phyloP scores from a whole-genome alignment of 768 basidiomycete genomes.

The Lentinula detonsa region DNA sequence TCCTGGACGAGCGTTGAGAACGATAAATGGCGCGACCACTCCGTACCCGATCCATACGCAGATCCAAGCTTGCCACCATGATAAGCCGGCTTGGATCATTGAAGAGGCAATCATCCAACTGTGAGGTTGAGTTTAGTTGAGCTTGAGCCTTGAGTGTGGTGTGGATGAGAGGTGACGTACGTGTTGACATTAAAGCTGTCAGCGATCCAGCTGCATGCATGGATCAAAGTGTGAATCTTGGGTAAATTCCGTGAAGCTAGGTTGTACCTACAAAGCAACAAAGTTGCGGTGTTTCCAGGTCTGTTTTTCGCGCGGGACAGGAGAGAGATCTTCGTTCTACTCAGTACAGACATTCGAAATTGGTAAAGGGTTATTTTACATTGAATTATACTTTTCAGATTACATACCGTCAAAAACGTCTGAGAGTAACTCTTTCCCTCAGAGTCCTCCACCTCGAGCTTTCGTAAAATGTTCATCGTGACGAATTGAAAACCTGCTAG shows the following conservation, averaged over 20 bases:
- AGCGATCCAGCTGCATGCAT: conserved; percentile 58
- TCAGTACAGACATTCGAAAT: neutral
- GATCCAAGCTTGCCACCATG: conserved; percentile 85
- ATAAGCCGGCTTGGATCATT: conserved; percentile 66
- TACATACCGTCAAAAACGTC: neutral
- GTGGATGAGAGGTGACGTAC: conserved; percentile 29
- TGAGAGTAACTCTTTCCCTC: neutral
- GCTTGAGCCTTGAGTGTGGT: neutral
- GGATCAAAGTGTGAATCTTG: neutral
- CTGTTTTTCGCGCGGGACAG: conserved; percentile 5
- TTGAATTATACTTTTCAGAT: neutral
- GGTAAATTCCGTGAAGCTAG: neutral
- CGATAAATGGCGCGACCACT: conserved; percentile 63
- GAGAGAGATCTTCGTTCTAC: conserved; percentile 8
- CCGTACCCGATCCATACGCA: conserved; percentile 66
- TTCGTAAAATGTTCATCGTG: conserved; percentile 3
- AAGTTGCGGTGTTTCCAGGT: conserved; percentile 8
- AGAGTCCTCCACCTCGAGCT: conserved; percentile 1
- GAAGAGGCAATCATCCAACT: conserved; percentile 77
- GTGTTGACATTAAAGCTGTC: conserved; percentile 78
- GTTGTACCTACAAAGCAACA: conserved; percentile 4
- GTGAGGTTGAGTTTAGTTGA: neutral
- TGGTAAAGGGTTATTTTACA: neutral
- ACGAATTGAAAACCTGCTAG: neutral
- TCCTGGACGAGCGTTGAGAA: conserved; percentile 72